A percentile compares a stretch with the other conserved stretches of the same genome.
These are phyloP conservation scores for Sapria himalayana DNA, from an alignment of 345 rosid genomes.

Conservation along the genomic window DNA sequence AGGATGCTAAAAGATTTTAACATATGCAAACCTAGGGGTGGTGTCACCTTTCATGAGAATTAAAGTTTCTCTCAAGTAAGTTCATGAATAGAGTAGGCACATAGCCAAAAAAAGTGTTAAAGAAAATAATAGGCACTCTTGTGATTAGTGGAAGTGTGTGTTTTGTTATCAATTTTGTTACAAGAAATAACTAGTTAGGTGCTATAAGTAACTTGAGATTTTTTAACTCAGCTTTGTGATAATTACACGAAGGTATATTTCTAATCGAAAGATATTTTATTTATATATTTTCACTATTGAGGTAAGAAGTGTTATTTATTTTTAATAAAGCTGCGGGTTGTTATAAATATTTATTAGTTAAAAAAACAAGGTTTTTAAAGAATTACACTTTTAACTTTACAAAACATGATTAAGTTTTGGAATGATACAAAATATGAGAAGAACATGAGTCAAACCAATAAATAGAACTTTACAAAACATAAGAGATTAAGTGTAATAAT, in stretches of 20 bases:
- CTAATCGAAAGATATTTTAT: too few species aligned
- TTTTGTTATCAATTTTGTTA: background rate
- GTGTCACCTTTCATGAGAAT: background rate
- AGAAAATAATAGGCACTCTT: too few species aligned
- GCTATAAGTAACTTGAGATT: background rate
- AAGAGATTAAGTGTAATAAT: too few species aligned
- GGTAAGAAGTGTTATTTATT: too few species aligned
- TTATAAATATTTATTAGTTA: too few species aligned
- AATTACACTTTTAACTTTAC: too few species aligned
- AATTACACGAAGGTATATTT: background rate
- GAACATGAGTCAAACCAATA: too few species aligned
- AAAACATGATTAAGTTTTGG: too few species aligned
- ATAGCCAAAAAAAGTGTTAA: background rate
- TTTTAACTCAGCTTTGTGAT: background rate
- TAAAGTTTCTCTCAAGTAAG: background rate
- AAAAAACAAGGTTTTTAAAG: too few species aligned
- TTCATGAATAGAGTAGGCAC: background rate
- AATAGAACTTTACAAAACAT: too few species aligned
- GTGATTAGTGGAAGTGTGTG: background rate
- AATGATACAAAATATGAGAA: too few species aligned
- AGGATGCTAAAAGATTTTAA: background rate
- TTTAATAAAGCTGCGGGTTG: slow-evolving; percentile 12
- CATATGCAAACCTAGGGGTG: background rate
- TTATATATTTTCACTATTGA: too few species aligned
- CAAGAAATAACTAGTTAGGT: background rate